Conservation (phyloP, 2,329 filamentous ascomycete species). For the Mollisiaceae sp. region DNA sequence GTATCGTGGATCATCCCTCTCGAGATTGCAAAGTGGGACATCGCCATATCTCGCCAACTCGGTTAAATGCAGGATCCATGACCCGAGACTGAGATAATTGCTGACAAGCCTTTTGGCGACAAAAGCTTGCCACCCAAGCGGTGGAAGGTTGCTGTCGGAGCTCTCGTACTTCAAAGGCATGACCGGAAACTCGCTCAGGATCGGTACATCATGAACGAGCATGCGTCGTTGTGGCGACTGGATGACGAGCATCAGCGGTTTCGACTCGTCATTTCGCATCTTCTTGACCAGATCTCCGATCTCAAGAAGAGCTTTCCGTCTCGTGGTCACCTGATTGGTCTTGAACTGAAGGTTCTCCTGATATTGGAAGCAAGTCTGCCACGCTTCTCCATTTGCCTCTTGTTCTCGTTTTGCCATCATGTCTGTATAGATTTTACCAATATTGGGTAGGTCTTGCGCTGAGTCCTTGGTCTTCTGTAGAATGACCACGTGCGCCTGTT, state of each 20-base stretch:
- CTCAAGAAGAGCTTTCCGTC: slow-evolving; percentile 86
- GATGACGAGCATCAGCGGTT: slow-evolving; percentile 82
- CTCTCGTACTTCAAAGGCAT: slow-evolving; percentile 81
- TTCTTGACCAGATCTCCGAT: slow-evolving; percentile 88
- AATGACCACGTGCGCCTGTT: slow-evolving; percentile 86
- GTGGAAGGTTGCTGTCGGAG: slow-evolving; percentile 84
- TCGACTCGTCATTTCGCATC: slow-evolving; percentile 82
- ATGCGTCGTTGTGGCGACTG: slow-evolving; percentile 86
- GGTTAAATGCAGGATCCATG: slow-evolving; percentile 88
- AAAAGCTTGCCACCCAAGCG: slow-evolving; percentile 91
- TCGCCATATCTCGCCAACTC: slow-evolving; percentile 91
- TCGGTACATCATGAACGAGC: slow-evolving; percentile 83
- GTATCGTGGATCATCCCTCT: slow-evolving; percentile 91
- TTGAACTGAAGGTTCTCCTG: slow-evolving; percentile 87
- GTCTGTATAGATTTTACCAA: slow-evolving; percentile 86
- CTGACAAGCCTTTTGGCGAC: slow-evolving; percentile 84
- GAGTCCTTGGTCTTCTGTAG: slow-evolving; percentile 81
- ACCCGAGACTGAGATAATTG: slow-evolving; percentile 90
- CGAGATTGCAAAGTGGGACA: slow-evolving; percentile 92
- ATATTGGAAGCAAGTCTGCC: slow-evolving; percentile 85
- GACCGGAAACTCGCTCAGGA: slow-evolving; percentile 83
- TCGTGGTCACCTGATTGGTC: slow-evolving; percentile 84
- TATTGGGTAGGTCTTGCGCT: slow-evolving; percentile 83
- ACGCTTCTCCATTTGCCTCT: slow-evolving; percentile 69
- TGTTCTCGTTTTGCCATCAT: slow-evolving; percentile 68